Evolutionary conservation across 2,329 filamentous ascomycete genomes (phyloP).

Genomic region (Penicillium sp.): DNA sequence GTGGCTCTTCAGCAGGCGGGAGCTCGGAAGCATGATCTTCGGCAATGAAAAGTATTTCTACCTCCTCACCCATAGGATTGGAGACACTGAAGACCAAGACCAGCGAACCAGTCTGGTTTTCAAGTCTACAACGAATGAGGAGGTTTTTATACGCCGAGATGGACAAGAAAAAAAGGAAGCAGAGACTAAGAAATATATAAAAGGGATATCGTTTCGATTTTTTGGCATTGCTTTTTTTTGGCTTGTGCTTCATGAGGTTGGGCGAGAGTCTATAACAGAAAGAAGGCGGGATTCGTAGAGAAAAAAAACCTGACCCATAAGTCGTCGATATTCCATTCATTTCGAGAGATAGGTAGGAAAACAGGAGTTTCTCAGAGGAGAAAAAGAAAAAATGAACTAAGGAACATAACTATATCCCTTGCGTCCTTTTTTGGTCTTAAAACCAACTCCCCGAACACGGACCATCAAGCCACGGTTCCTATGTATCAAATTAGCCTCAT

Average conservation of each 20-base stretch:
- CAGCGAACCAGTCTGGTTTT: constrained; percentile 21
- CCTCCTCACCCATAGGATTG: constrained; percentile 44
- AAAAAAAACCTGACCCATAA: constrained; percentile 23
- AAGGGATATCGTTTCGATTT: constrained; percentile 14
- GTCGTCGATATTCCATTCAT: constrained; percentile 30
- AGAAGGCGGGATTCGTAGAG: constrained; percentile 13
- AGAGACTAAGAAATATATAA: background rate
- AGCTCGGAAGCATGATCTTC: constrained; percentile 31
- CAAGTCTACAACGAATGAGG: constrained; percentile 37
- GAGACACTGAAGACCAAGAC: constrained; percentile 23
- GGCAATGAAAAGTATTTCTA: constrained; percentile 38
- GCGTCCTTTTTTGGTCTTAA: constrained; percentile 18
- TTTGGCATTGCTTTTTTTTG: constrained; percentile 14
- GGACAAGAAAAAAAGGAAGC: background rate
- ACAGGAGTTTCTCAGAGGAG: constrained; percentile 21
- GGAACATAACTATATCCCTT: constrained; percentile 20
- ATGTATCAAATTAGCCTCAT: constrained; percentile 2
- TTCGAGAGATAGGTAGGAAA: constrained; percentile 30
- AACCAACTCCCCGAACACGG: constrained; percentile 26
- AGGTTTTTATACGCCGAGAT: constrained; percentile 47
- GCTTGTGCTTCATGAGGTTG: constrained; percentile 14
- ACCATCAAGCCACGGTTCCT: constrained; percentile 27
- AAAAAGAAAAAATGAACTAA: constrained; percentile 20
- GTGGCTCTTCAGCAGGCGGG: constrained; percentile 63
- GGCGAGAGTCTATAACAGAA: constrained; percentile 17